A percentile compares a stretch with the other conserved stretches of the same genome.
phyloP scores from a whole-genome alignment of 345 rosid species.

The Acer campestre region DNA sequence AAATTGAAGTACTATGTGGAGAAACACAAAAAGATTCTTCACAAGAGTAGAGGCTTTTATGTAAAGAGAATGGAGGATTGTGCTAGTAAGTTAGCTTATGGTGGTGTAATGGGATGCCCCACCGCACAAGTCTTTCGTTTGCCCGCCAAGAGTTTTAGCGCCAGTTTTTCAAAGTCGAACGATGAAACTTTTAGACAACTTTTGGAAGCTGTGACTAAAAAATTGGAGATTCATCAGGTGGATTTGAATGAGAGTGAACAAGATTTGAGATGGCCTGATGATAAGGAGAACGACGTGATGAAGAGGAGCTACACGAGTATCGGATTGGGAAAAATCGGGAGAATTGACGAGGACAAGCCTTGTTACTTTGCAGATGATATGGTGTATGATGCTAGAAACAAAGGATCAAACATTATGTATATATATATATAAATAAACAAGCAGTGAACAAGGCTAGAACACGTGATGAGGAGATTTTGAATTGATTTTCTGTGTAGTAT shows the following conservation, averaged over 20 bases:
- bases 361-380: conserved; percentile 42
- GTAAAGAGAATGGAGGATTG: conserved; percentile 24
- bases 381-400: conserved; percentile 26
- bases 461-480: neutral
- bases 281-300: neutral
- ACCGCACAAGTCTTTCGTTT: neutral
- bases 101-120: conserved; percentile 8
- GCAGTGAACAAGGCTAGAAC: too few relatives aligned
- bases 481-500: neutral
- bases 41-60: conserved; percentile 29
- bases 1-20: conserved; percentile 9
- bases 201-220: neutral
- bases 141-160: conserved; percentile 17
- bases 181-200: neutral
- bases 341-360: conserved; percentile 48
- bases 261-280: neutral
- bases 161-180: neutral
- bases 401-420: neutral
- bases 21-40: conserved; percentile 21
- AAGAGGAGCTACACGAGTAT: conserved; percentile 44
- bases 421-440: neutral
- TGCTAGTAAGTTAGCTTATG: conserved; percentile 13
- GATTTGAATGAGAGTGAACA: neutral
- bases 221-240: neutral
- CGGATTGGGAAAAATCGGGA: conserved; percentile 53